Evolutionary conservation across 768 basidiomycete species (phyloP).

Genomic region (Mycena belliarum): DNA sequence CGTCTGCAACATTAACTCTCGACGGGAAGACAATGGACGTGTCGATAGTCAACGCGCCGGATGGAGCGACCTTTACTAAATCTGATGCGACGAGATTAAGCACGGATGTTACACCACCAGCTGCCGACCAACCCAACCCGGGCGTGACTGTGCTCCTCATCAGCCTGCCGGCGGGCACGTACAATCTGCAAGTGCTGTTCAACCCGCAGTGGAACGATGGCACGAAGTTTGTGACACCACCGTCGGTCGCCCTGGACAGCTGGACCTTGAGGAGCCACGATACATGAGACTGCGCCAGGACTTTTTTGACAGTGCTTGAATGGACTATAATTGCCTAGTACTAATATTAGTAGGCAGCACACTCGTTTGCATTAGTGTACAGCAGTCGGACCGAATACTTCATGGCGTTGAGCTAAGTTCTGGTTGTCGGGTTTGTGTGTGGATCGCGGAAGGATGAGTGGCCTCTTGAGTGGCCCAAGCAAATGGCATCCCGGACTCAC

Average conservation of each 20-base stretch:
- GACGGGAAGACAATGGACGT: conserved; percentile 69
- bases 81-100: conserved; percentile 54
- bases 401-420: too few relatives aligned
- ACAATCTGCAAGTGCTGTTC: conserved; percentile 83
- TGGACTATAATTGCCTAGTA: too few relatives aligned
- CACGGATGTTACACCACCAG: conserved; percentile 62
- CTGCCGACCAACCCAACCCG: conserved; percentile 70
- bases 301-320: neutral
- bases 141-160: conserved; percentile 82
- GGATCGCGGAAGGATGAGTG: too few relatives aligned
- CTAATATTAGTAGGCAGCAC: too few relatives aligned
- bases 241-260: conserved; percentile 62
- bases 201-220: conserved; percentile 90
- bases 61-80: conserved; percentile 66
- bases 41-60: conserved; percentile 64
- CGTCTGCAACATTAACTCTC: conserved; percentile 73
- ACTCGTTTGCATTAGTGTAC: neutral
- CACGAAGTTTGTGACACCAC: conserved; percentile 68
- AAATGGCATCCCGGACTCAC: too few relatives aligned
- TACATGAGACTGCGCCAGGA: neutral
- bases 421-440: too few relatives aligned
- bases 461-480: too few relatives aligned
- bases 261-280: conserved; percentile 87
- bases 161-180: conserved; percentile 60
- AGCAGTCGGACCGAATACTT: too few relatives aligned